phyloP scores from a whole-genome alignment of 495 filamentous ascomycete genomes.

The Neurospora africana region DNA sequence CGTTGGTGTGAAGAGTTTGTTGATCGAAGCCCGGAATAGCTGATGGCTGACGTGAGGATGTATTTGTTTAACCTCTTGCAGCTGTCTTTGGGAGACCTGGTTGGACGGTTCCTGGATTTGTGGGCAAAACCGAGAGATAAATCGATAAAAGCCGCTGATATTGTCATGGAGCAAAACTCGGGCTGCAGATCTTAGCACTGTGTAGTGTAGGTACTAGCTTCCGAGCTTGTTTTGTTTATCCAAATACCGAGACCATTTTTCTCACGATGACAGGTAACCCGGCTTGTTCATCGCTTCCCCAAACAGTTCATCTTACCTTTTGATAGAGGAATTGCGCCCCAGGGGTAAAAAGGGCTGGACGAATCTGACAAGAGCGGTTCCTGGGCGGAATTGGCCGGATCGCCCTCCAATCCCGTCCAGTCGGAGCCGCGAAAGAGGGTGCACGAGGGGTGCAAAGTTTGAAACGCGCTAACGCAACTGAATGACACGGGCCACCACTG shows the following conservation, averaged over 20 bases:
- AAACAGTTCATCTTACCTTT: not conserved
- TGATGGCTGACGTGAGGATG: not conserved
- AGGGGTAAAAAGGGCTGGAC: not conserved
- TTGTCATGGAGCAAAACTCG: not conserved
- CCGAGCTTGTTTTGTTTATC: not conserved
- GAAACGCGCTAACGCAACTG: not conserved
- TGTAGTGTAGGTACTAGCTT: not conserved
- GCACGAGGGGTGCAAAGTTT: not conserved
- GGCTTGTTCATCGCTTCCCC: not conserved
- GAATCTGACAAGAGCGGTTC: not conserved
- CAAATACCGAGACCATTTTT: not conserved
- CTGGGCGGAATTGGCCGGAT: not conserved
- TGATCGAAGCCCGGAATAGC: not conserved
- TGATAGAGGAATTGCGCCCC: not conserved
- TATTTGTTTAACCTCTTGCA: not conserved
- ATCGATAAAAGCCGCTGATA: not conserved
- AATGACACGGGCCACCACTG: not conserved
- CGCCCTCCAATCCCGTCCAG: not conserved
- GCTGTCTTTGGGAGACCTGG: not conserved
- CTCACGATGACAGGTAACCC: not conserved
- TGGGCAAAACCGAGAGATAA: not conserved
- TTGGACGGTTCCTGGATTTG: not conserved
- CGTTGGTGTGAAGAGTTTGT: not conserved
- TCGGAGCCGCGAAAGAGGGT: not conserved
- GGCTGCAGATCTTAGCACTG: not conserved